Conservation (phyloP, 441 rosid species). For the Flueggea neowawraea region DNA sequence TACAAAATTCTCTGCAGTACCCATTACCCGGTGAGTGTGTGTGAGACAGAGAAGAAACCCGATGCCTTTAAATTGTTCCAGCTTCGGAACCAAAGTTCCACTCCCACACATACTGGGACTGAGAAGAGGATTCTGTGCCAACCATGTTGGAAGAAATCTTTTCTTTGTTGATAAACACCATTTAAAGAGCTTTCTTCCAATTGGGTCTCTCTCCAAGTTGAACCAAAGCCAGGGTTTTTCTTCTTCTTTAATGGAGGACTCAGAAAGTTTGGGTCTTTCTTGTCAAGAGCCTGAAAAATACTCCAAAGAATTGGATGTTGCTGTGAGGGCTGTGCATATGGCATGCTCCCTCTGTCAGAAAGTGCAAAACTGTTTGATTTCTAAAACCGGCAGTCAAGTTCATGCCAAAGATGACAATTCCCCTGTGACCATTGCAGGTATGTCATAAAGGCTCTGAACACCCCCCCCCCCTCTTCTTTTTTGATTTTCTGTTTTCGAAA, state of each 20-base stretch:
- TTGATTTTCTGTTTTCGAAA: background rate
- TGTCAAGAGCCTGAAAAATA: conserved; percentile 20
- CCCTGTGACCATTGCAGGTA: conserved; percentile 66
- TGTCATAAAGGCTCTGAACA: too few species aligned
- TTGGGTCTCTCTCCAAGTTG: conserved; percentile 26
- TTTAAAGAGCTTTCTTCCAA: conserved; percentile 8
- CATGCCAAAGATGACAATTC: conserved; percentile 66
- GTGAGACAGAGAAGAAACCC: background rate
- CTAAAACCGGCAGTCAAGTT: conserved; percentile 28
- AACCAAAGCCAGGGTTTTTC: conserved; percentile 20
- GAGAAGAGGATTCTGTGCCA: conserved; percentile 6
- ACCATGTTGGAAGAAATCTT: conserved; percentile 10
- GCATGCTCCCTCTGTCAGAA: conserved; percentile 60
- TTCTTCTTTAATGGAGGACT: conserved; percentile 33
- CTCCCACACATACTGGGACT: conserved; percentile 27
- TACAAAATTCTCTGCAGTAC: too few species aligned
- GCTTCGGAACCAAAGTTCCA: conserved; percentile 28
- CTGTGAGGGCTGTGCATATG: conserved; percentile 61
- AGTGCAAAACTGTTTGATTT: conserved; percentile 49
- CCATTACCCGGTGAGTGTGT: background rate
- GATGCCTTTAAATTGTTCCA: conserved; percentile 47
- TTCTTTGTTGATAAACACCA: conserved; percentile 3
- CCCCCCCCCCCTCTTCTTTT: too few species aligned
- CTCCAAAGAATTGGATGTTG: conserved; percentile 49
- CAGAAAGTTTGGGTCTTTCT: conserved; percentile 12